These are phyloP conservation scores for Cichorium intybus DNA, from an alignment of 140 eudicot species.

Conservation along the genomic window DNA sequence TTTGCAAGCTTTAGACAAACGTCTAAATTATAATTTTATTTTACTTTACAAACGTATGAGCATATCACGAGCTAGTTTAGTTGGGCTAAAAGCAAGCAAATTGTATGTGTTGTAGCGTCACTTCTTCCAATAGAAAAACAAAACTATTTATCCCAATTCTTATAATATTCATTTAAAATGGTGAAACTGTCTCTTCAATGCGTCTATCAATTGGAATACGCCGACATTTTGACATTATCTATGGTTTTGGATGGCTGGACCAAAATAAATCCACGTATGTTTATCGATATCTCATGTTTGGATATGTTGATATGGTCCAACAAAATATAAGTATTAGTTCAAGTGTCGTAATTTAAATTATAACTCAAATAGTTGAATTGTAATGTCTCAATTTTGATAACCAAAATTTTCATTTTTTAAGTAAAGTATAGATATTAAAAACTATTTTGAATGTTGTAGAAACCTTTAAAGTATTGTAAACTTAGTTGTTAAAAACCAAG, in stretches of 20 bases:
- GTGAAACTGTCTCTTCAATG: not conserved
- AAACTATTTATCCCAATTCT: not conserved
- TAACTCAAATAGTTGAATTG: no score
- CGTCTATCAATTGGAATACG: not conserved
- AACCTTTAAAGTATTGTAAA: no score
- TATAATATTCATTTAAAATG: not conserved
- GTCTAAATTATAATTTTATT: not conserved
- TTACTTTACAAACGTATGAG: not conserved
- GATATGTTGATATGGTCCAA: not conserved
- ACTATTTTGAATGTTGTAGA: no score
- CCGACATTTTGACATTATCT: not conserved
- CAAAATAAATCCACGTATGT: not conserved
- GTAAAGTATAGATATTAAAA: no score
- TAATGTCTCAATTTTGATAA: no score
- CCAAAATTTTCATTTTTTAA: no score
- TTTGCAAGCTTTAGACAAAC: no score
- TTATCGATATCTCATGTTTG: not conserved
- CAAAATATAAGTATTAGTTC: no score
- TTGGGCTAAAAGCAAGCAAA: not conserved
- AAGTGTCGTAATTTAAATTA: no score
- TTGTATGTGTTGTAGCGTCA: not conserved
- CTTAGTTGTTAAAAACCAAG: no score
- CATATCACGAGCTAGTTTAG: not conserved
- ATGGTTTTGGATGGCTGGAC: not conserved
- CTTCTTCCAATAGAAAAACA: not conserved